phyloP scores from a whole-genome alignment of 2,329 filamentous ascomycete species.

The Cercospora zeina region DNA sequence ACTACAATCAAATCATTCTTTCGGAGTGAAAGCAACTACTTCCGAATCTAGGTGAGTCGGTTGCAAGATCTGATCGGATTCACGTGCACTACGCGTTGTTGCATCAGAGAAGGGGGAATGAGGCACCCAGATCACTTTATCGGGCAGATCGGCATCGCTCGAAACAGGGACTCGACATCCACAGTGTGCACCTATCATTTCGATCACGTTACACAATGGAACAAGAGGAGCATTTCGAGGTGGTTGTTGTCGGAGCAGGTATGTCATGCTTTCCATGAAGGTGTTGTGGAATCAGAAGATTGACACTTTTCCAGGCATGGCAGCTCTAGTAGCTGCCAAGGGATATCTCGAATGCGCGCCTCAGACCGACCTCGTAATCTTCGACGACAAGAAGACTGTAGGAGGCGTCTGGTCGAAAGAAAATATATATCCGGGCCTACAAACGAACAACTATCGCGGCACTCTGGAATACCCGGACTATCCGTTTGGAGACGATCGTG shows the following conservation, averaged over 20 bases:
- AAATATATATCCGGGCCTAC: constrained; percentile 18
- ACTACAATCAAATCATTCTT: no score
- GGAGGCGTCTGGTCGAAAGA: constrained; percentile 24
- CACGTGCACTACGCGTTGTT: no score
- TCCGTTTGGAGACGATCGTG: constrained; percentile 20
- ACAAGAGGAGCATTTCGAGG: constrained; percentile 16
- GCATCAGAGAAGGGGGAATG: no score
- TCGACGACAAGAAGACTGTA: constrained; percentile 22
- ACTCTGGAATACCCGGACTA: constrained; percentile 21
- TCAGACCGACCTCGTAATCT: constrained; percentile 14
- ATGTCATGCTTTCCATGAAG: background rate
- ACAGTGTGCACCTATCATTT: background rate
- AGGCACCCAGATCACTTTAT: no score
- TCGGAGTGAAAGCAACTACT: no score
- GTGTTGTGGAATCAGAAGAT: background rate
- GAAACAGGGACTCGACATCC: no score
- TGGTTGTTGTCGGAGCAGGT: constrained; percentile 23
- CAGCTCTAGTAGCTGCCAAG: constrained; percentile 19
- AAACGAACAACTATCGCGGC: constrained; percentile 21
- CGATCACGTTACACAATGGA: background rate
- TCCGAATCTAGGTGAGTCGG: no score
- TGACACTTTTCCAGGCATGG: constrained; percentile 17
- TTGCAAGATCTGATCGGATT: no score
- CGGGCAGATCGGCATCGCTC: no score
- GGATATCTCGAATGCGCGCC: constrained; percentile 21